Evolutionary conservation across 805 yeast genomes (phyloP).

Genomic region (Metschnikowia picachoensis): DNA sequence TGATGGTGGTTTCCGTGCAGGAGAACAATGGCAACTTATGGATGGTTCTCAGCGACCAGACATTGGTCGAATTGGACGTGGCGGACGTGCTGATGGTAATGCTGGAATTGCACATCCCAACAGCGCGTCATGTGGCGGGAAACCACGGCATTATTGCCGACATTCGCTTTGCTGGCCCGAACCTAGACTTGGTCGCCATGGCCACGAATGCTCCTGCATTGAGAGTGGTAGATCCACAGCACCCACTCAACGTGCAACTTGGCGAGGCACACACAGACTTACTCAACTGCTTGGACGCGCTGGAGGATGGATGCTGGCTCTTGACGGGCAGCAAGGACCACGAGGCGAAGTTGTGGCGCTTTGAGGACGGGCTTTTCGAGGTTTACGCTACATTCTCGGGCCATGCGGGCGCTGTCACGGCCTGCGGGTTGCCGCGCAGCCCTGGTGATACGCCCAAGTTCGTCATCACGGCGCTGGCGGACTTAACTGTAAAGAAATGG

Average conservation of each 20-base stretch:
- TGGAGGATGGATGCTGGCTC: constrained; percentile 82
- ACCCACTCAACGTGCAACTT: constrained; percentile 57
- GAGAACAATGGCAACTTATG: constrained; percentile 36
- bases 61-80: constrained; percentile 48
- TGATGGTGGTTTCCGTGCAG: constrained; percentile 60
- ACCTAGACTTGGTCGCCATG: constrained; percentile 57
- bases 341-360: constrained; percentile 80
- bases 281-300: constrained; percentile 73
- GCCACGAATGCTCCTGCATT: constrained; percentile 94
- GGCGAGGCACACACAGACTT: constrained; percentile 84
- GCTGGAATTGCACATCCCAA: constrained; percentile 28
- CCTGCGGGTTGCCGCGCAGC: constrained; percentile 67
- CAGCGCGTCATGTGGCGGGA: constrained; percentile 68
- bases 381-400: constrained; percentile 70
- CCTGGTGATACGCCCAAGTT: constrained; percentile 52
- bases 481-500: constrained; percentile 86
- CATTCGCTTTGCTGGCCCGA: constrained; percentile 70
- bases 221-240: constrained; percentile 63
- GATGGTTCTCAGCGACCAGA: constrained; percentile 78
- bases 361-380: constrained; percentile 41
- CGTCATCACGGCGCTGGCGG: constrained; percentile 78
- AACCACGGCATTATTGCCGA: constrained; percentile 96
- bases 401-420: constrained; percentile 83
- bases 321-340: constrained; percentile 90
- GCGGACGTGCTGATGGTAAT: constrained; percentile 27